Evolutionary conservation across 805 yeast species (phyloP).

Genomic region (Ogataea corticis): DNA sequence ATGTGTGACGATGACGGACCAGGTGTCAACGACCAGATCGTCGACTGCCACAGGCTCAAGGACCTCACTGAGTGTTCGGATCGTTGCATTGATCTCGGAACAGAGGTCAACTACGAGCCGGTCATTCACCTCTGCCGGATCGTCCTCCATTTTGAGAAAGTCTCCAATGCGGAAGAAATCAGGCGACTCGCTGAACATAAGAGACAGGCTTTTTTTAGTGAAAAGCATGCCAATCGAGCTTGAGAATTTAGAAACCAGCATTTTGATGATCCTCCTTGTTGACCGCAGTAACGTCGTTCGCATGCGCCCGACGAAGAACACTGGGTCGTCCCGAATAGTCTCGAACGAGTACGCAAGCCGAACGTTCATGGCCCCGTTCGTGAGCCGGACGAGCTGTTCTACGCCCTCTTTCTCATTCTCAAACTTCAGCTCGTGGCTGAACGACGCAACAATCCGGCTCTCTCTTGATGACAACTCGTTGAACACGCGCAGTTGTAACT

Average conservation of each 20-base stretch:
- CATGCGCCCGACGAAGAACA: conserved; percentile 21
- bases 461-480: conserved; percentile 9
- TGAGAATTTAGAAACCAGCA: conserved; percentile 16
- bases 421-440: conserved; percentile 12
- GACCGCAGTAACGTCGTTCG: conserved; percentile 14
- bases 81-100: conserved; percentile 7
- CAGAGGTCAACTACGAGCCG: conserved; percentile 9
- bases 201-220: conserved; percentile 10
- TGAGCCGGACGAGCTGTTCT: conserved; percentile 12
- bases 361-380: conserved; percentile 6
- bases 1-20: conserved; percentile 13
- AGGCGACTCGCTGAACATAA: conserved; percentile 5
- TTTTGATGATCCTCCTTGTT: conserved; percentile 15
- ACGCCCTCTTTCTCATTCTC: conserved; percentile 18
- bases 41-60: conserved; percentile 16
- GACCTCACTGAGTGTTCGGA: conserved; percentile 8
- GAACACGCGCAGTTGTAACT: conserved; percentile 16
- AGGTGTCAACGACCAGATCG: conserved; percentile 13
- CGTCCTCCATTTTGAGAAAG: conserved; percentile 11
- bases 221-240: conserved; percentile 8
- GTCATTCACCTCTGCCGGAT: conserved; percentile 14
- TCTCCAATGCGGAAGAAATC: conserved; percentile 12
- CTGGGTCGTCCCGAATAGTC: conserved; percentile 20
- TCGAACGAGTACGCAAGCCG: conserved; percentile 19
- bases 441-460: conserved; percentile 12